Evolutionary conservation across 306 rosid species (phyloP), one percentile per base, ranked within the genome.

Genomic region (Mucuna pruriens): DNA sequence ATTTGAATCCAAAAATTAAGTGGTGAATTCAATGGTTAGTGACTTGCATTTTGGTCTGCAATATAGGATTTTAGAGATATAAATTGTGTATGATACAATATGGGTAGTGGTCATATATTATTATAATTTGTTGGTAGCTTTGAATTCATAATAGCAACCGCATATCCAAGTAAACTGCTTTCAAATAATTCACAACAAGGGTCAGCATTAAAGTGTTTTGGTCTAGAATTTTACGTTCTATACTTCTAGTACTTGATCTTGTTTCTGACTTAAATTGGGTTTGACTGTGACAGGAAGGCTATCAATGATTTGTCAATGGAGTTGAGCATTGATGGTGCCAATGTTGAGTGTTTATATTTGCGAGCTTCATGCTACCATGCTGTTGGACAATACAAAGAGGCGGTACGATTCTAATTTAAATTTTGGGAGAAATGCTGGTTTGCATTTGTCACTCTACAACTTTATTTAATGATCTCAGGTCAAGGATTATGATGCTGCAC

Each of bases 321-420:
- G 57, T 88, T 95, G 90, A 93, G 81, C 82, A 78, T 95, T 76
- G 97, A 93, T 79, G 67, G 75, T 76, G 75, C 91, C 67, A 93
- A 93, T 81, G 83, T 95, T 23, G 99, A 95, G 85, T 86, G 97
- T 85, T 82, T 93, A 78, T 95, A 95, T 89, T 84, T 93, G 85
- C 92, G 99, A 82, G 99, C 96, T 55, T 90, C 98, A 67, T 93
- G 99, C 88, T 85, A 91, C 87, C 99, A 93, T 81, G 99, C 99
- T 63, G 80, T 95, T 46, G 99, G 99, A 75, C 92, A 90, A 84
- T 93, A 85, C 81, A 89, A 85, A 84, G 91, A 86, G 48, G 99
- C 99, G 85, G 99, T 95, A 93, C 13, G 68, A n/a, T 57, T 22
- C 61, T 51, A 22, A 42, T 70, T 75, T 81, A 2, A 40, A n/a